Evolutionary conservation across 164 flowering plant genomes (phyloP), one percentile per base, ranked within the genome.

Genomic region (Annona squamosa): DNA sequence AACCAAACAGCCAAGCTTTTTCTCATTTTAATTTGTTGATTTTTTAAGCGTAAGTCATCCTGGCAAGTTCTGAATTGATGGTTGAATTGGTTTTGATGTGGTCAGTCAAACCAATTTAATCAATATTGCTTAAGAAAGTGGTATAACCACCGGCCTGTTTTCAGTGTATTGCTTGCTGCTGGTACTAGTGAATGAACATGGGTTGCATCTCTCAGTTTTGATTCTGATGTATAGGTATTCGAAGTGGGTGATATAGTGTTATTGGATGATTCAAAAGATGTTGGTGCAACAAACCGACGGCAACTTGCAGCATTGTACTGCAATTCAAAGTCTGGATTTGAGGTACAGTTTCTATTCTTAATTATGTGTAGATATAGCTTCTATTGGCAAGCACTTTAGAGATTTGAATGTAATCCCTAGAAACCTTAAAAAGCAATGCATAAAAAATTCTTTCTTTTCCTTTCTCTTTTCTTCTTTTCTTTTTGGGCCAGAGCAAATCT

Each of bases 271-370:
- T 44, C 66, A 68, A 88, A 84, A 74, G 98, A 94, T 83, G 94
- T 91, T 17, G 93, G 98, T 73, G 97, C 97, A 45, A 73, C 68
- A 66, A 92, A 90, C 78, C 86, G 77, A 46, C 97, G 93, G 73
- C 92, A 77, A 19, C 86, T 94, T 71, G 97, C 93, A 42, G 97
- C 97, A 62, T 79, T 92, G 12, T 87, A 90, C 77, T 94, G 93
- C 86, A 86, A 89, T 76, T 85, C 92, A 66, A 85, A 80, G 70
- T 94, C 98, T 1, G 98, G 98, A 13, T 94, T 90, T 83, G 98
- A 94, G 97, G 97, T 94, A 87, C 19, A 18, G 26, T 37, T 41
- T 67, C 61, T 43, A 12, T 7, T 52, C 59, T 16, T 52, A 52
- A 26, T 26, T 26, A 26, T 26, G 59, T 52, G 59, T 52, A 52